These are phyloP conservation scores for Stephania cephalantha DNA, from an alignment of 164 flowering plant species.

Conservation along the genomic window DNA sequence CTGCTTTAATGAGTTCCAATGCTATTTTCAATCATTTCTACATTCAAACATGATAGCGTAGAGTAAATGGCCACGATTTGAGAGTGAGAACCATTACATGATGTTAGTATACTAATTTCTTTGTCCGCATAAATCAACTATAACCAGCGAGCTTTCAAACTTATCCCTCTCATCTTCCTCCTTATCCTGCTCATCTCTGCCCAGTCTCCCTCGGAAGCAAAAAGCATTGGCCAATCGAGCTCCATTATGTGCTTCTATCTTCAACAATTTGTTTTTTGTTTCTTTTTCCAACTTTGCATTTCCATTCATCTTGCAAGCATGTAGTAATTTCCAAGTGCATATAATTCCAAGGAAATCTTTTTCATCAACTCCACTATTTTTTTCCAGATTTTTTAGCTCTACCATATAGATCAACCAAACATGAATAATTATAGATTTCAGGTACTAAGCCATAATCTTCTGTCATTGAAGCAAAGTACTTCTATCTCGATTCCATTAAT, in stretches of 20 bases:
- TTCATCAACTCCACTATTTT: slow-evolving; percentile 49
- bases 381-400: slow-evolving; percentile 47
- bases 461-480: slow-evolving; percentile 53
- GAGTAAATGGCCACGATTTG: slow-evolving; percentile 47
- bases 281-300: slow-evolving; percentile 40
- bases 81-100: slow-evolving; percentile 47
- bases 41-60: slow-evolving; percentile 32
- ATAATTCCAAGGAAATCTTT: slow-evolving; percentile 39
- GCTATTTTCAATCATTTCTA: slow-evolving; percentile 24
- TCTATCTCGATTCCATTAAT: slow-evolving; percentile 53
- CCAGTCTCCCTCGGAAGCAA: slow-evolving; percentile 67
- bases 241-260: slow-evolving; percentile 44
- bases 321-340: slow-evolving; percentile 55
- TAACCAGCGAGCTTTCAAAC: slow-evolving; percentile 63
- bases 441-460: slow-evolving; percentile 45
- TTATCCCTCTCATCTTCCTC: slow-evolving; percentile 62
- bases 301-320: slow-evolving; percentile 52
- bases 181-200: slow-evolving; percentile 67
- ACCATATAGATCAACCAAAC: slow-evolving; percentile 83
- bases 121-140: slow-evolving; percentile 58
- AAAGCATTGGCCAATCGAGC: slow-evolving; percentile 77
- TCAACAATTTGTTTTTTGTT: slow-evolving; percentile 47
- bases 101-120: slow-evolving; percentile 44
- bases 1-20: too few relatives aligned
- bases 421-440: slow-evolving; percentile 69